Conservation (phyloP, 345 rosid genomes). For the Erysimum cheiranthoides region DNA sequence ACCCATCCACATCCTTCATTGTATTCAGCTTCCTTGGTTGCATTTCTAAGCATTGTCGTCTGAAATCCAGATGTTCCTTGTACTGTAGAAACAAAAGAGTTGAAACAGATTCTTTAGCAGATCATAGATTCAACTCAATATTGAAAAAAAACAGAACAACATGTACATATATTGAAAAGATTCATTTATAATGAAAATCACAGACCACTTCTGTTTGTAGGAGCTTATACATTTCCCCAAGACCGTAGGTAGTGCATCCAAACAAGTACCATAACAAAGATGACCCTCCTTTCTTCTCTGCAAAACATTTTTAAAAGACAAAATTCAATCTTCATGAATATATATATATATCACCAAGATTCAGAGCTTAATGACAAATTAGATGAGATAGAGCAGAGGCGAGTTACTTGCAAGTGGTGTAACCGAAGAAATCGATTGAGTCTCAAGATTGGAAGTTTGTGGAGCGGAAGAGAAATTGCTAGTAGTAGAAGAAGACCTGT, state of each 20-base stretch:
- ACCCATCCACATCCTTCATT: constrained; percentile 44
- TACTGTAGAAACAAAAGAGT: constrained; percentile 34
- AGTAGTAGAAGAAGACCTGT: constrained; percentile 25
- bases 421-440: constrained; percentile 34
- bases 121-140: not conserved
- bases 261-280: constrained; percentile 68
- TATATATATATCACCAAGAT: not conserved
- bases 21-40: constrained; percentile 63
- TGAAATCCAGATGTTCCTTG: constrained; percentile 61
- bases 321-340: not conserved
- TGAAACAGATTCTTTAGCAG: not conserved
- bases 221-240: constrained; percentile 71
- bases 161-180: not conserved
- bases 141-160: too few species aligned
- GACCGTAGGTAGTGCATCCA: constrained; percentile 73
- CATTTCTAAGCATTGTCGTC: constrained; percentile 58
- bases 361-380: constrained; percentile 24
- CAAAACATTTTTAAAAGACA: not conserved
- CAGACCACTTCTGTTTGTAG: constrained; percentile 71
- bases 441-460: constrained; percentile 38
- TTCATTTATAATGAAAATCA: not conserved
- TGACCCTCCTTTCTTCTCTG: constrained; percentile 54
- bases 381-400: not conserved
- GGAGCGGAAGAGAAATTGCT: constrained; percentile 20
- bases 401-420: constrained; percentile 48